Evolutionary conservation across 1,284 basidiomycete genomes (phyloP).

Genomic region (Mycosarcoma maydis): DNA sequence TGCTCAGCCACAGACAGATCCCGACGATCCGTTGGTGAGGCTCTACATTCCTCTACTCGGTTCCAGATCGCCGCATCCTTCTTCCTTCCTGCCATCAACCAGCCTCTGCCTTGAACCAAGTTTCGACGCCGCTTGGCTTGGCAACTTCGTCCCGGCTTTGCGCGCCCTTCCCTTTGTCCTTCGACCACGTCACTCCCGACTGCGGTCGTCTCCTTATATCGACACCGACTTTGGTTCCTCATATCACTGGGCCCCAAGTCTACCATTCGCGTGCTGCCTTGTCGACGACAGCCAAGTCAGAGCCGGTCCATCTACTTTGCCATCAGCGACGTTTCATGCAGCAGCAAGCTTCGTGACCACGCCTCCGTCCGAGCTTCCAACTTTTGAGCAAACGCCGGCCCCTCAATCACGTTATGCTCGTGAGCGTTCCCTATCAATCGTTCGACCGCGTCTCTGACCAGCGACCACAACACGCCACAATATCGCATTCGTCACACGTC

Average conservation of each 20-base stretch:
- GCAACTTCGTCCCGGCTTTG: too few relatives aligned
- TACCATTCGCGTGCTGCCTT: too few relatives aligned
- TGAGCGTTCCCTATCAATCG: slow-evolving; percentile 22
- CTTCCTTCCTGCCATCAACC: background rate
- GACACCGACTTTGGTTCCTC: too few relatives aligned
- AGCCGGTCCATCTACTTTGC: background rate
- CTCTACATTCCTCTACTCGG: slow-evolving; percentile 30
- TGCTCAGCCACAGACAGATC: slow-evolving; percentile 22
- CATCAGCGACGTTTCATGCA: slow-evolving; percentile 20
- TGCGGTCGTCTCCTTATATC: too few relatives aligned
- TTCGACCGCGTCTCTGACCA: slow-evolving; percentile 21
- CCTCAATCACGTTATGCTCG: slow-evolving; percentile 32
- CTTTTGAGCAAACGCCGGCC: background rate
- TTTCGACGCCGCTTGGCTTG: too few relatives aligned
- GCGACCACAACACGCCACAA: slow-evolving; percentile 13
- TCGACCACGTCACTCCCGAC: too few relatives aligned
- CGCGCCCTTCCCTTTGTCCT: too few relatives aligned
- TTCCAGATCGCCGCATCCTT: slow-evolving; percentile 20
- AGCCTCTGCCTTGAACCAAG: too few relatives aligned
- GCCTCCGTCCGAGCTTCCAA: slow-evolving; percentile 14
- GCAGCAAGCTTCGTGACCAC: slow-evolving; percentile 26
- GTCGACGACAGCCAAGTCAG: too few relatives aligned
- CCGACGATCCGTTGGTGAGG: slow-evolving; percentile 27
- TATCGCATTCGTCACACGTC: slow-evolving; percentile 4
- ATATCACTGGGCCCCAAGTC: too few relatives aligned